Base-by-base conservation (phyloP, 2,329 filamentous ascomycete genomes). In the Cytospora piceae region DNA sequence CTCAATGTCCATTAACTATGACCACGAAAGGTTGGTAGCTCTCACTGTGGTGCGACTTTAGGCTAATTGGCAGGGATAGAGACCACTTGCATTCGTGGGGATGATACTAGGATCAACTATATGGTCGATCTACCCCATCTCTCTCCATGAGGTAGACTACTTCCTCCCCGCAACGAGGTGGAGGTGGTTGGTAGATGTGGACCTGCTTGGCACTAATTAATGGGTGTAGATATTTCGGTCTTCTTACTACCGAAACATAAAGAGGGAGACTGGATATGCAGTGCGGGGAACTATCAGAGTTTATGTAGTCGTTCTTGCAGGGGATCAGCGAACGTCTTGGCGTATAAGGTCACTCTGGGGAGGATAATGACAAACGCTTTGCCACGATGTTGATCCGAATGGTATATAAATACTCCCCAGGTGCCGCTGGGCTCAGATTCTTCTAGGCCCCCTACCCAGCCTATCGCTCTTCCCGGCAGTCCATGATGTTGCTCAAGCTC, bases 401-500 rank as follows among this genome's bases (percentile, higher is more conserved):
- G 42, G 7, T 22, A 12, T 6, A n/a, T 46, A 8, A 15, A 20
- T 49, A 24, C 42, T 22, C 2, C n/a, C 7, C 31, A 32, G 31
- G 4, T 5, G 42, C 42, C 20, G 8, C n/a, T n/a, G 20, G n/a
- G 20, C 42, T 9, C 7, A 8, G 5, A 22, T n/a, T 46, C 20
- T 46, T 20, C 17, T 7, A 22, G 20, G 9, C 9, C 7, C 6
- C n/a, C 42, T 46, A 22, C 20, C 20, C 42, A 9, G 20, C 11
- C 7, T 2, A 22, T 22, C 7, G 24, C n/a, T 17, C 11, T 24
- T 24, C 9, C 14, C 5, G n/a, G n/a, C 20, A 49, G 3, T n/a
- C n/a, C 46, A 24, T 14, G 17, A 49, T 49, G 46, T 24, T 62
- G 37, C 52, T n/a, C n/a, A 9, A 37, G 17, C 60, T 62, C 20